Conservation (phyloP, 2,329 filamentous ascomycete species). For the Botrytis galanthina region DNA sequence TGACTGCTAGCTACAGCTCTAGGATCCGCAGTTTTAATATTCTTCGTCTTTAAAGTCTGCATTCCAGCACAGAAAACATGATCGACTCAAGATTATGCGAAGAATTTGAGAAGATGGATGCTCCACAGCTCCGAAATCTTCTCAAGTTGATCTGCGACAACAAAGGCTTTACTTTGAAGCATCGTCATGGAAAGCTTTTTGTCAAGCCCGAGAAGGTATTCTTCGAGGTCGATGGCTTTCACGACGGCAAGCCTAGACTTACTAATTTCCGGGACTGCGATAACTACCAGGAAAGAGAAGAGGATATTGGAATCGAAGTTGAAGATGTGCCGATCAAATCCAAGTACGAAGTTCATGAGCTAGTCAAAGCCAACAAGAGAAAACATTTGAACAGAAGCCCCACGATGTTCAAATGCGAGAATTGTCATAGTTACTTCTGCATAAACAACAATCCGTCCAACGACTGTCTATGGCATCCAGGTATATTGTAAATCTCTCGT, state of each 20-base stretch:
- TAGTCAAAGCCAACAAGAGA: not conserved
- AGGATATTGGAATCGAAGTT: not conserved
- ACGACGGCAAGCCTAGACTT: not conserved
- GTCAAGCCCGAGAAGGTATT: not conserved
- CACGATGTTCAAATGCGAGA: not conserved
- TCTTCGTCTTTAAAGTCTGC: too few species aligned
- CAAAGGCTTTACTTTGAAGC: not conserved
- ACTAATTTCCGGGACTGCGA: not conserved
- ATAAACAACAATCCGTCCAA: not conserved
- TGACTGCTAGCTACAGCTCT: not conserved
- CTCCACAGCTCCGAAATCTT: not conserved
- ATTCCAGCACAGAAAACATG: not conserved
- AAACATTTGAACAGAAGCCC: not conserved
- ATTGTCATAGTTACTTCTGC: not conserved
- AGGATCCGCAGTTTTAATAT: not conserved
- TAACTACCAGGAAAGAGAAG: not conserved
- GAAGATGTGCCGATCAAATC: not conserved
- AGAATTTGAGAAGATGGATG: slow-evolving; percentile 5
- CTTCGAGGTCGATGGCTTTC: not conserved
- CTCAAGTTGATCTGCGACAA: not conserved
- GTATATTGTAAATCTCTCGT: not conserved
- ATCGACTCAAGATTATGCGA: not conserved
- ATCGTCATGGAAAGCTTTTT: not conserved
- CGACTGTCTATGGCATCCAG: slow-evolving; percentile 2
- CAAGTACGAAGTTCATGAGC: not conserved